Percentiles rank a stretch among this genome's conserved stretches.
phyloP scores from a whole-genome alignment of 2,329 filamentous ascomycete genomes.

The Anthostomella pinea region DNA sequence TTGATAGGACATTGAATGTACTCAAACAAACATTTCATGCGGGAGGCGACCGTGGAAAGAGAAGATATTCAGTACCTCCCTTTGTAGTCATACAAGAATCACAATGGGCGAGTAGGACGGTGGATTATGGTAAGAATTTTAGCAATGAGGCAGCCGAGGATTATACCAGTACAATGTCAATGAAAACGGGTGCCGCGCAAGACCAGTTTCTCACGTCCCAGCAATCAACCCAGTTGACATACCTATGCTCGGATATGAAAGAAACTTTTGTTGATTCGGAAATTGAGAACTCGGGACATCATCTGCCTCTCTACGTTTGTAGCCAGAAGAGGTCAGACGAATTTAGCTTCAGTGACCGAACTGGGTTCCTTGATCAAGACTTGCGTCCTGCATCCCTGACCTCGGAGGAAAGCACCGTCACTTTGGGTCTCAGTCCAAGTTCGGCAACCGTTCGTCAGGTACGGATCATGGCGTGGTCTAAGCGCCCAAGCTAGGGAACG shows the following conservation, averaged over 20 bases:
- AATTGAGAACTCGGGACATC: constrained; percentile 18
- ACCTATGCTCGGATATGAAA: constrained; percentile 24
- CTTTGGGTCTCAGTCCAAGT: constrained; percentile 12
- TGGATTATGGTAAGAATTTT: no score
- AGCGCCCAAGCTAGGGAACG: constrained; percentile 60
- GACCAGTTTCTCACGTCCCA: constrained; percentile 19
- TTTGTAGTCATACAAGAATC: no score
- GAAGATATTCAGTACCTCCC: no score
- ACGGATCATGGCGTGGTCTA: constrained; percentile 29
- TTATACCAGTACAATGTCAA: constrained; percentile 30
- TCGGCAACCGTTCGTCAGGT: constrained; percentile 9
- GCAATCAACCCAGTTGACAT: constrained; percentile 22
- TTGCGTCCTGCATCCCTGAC: constrained; percentile 14
- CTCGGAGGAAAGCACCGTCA: constrained; percentile 14
- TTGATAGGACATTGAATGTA: no score
- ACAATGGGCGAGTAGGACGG: no score
- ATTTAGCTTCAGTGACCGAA: no score
- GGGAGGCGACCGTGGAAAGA: no score
- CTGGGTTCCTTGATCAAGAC: constrained; percentile 15
- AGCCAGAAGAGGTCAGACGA: constrained; percentile 23
- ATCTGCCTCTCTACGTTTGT: constrained; percentile 18
- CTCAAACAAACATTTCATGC: no score
- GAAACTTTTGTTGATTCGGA: constrained; percentile 30
- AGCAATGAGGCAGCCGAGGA: constrained; percentile 22
- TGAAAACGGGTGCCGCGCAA: constrained; percentile 21